Base-by-base conservation (phyloP, 805 yeast species). In the Kluyveromyces wickerhamii region DNA sequence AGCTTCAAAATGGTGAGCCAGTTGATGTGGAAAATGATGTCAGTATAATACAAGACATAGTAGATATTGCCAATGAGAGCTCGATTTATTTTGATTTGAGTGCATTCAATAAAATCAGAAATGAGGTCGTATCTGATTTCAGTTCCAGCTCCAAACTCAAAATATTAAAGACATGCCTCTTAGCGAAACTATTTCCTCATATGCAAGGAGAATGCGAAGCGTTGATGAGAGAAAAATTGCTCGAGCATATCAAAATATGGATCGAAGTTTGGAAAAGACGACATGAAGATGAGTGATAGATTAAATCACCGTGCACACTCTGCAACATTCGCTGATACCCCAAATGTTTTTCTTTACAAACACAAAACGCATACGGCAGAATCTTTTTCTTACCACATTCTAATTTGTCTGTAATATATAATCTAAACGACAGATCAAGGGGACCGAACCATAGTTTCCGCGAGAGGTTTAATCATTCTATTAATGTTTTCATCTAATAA, bases 191-290 rank as follows among this genome's bases (percentile, higher is more conserved):
- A 15, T 30, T 30, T 21, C 33, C 33, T 2, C 21, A 15, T 30
- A 30, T 30, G 33, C 25, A 22, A 18, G 18, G 12, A 20, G 33
- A 30, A 21, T 30, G 33, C 8, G 33, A 30, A 11, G 18, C 21
- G n/a, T 17, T 22, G 5, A 15, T 30, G 7, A 21, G 33, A 14
- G 26, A 30, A 9, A 21, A 21, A 18, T 13, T 30, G 11, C 14
- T 17, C 9, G 25, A 30, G 4, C 33, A 30, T 7, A n/a, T 30
- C 25, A 30, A 30, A 18, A 13, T 30, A 14, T 30, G 33, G 33
- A 17, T 30, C 11, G 33, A 30, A 21, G 33, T 30, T 13, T 30
- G 33, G 33, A 30, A 30, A 14, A 20, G 19, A 9, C 16, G 21
- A 4, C 23, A 30, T 17, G 19, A 4, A 7, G n/a, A 7, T 26